Conservation (phyloP, 352 stramenopile species). For the Phytophthora kernoviae region DNA sequence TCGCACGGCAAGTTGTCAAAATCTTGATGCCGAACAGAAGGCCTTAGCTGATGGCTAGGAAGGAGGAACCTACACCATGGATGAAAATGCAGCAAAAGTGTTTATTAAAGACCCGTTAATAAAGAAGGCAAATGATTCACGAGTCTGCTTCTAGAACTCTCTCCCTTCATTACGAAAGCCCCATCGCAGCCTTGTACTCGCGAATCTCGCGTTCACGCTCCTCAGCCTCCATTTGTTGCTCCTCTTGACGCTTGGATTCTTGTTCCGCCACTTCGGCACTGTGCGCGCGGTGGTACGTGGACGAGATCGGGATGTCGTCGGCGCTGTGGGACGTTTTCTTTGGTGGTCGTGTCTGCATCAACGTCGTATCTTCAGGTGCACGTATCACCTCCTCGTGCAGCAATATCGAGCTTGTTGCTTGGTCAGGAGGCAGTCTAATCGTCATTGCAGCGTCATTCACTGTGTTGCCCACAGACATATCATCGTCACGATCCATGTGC, state of each 20-base stretch:
- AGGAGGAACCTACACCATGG: too few species aligned
- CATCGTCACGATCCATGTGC: conserved; percentile 47
- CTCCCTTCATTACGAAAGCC: too few species aligned
- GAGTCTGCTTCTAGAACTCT: too few species aligned
- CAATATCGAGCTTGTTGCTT: conserved; percentile 5
- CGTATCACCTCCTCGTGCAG: conserved; percentile 6
- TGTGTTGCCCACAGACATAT: conserved; percentile 25
- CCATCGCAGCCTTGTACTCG: conserved; percentile 55
- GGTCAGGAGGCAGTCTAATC: background rate
- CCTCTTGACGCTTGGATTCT: conserved; percentile 46
- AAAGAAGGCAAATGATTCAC: too few species aligned
- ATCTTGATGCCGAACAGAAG: too few species aligned
- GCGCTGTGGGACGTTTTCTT: conserved; percentile 33
- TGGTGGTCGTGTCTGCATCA: conserved; percentile 7
- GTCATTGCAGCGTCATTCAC: background rate
- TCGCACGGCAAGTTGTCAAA: too few species aligned
- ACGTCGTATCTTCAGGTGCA: conserved; percentile 6
- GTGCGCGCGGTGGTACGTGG: conserved; percentile 78
- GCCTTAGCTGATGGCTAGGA: too few species aligned
- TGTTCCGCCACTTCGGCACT: conserved; percentile 54
- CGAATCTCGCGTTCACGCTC: conserved; percentile 56
- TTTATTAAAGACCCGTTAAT: too few species aligned
- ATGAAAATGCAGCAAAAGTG: too few species aligned
- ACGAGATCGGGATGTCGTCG: conserved; percentile 76
- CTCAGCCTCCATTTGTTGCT: conserved; percentile 51